phyloP scores from a whole-genome alignment of 2,329 filamentous ascomycete species.

The Lachnellula hyalina region DNA sequence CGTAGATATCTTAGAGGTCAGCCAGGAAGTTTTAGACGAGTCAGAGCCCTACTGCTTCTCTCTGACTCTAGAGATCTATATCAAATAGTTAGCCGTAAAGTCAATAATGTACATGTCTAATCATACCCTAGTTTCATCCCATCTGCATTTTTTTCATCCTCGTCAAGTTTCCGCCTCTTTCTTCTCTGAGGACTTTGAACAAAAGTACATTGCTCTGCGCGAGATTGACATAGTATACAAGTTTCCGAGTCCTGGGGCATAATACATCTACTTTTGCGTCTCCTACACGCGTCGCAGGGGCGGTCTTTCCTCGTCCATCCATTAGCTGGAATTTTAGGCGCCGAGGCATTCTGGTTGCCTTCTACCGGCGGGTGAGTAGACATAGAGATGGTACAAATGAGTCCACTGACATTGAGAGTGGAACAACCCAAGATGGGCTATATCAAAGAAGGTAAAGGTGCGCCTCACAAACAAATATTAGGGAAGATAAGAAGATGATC shows the following conservation, averaged over 20 bases:
- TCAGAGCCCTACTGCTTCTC: constrained; percentile 9
- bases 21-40: not conserved
- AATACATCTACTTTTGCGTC: constrained; percentile 51
- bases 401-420: not conserved
- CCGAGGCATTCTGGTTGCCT: constrained; percentile 7
- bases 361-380: constrained; percentile 10
- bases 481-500: constrained; percentile 3
- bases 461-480: not conserved
- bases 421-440: not conserved
- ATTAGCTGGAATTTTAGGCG: constrained; percentile 13
- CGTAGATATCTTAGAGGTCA: constrained; percentile 12
- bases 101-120: not conserved
- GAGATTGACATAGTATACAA: constrained; percentile 71
- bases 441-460: constrained; percentile 4
- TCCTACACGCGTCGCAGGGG: constrained; percentile 50
- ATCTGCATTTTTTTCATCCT: constrained; percentile 33
- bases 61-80: constrained; percentile 21
- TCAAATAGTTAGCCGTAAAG: not conserved
- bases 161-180: constrained; percentile 69
- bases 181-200: constrained; percentile 67
- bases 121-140: constrained; percentile 20
- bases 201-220: constrained; percentile 72
- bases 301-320: constrained; percentile 54
- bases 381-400: constrained; percentile 4
- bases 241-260: constrained; percentile 65